Evolutionary conservation across 169 alveolate genomes (phyloP).

Genomic region (Babesia caballi): DNA sequence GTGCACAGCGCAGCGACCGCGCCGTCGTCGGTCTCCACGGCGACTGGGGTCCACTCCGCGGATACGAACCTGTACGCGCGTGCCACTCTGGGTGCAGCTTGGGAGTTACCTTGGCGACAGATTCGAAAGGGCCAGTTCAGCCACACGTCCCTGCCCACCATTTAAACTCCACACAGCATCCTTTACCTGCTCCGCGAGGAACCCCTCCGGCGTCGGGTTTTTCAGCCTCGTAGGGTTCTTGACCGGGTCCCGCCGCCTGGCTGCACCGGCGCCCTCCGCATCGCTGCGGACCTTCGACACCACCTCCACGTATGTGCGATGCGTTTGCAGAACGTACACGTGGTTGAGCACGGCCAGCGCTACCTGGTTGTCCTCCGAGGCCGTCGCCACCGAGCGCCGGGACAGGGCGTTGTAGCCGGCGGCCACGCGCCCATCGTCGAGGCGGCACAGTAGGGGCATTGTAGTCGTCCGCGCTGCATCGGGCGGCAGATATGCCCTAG

Average conservation of each 20-base stretch:
- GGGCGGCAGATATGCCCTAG: too few species aligned
- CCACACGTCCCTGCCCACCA: background rate
- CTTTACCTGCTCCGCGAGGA: slow-evolving; percentile 2
- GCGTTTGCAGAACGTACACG: slow-evolving; percentile 21
- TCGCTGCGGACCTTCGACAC: background rate
- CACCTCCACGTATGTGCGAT: background rate
- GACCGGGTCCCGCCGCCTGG: background rate
- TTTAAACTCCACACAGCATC: background rate
- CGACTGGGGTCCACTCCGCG: slow-evolving; percentile 57
- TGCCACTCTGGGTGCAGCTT: too few species aligned
- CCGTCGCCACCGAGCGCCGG: slow-evolving; percentile 21
- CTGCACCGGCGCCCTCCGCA: background rate
- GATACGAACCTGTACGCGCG: slow-evolving; percentile 26
- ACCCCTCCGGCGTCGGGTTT: background rate
- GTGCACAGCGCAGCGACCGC: slow-evolving; percentile 38
- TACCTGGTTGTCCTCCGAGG: slow-evolving; percentile 53
- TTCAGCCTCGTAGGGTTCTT: background rate
- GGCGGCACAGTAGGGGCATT: slow-evolving; percentile 51
- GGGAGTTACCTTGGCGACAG: slow-evolving; percentile 32
- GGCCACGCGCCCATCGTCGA: slow-evolving; percentile 33
- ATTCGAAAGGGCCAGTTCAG: background rate
- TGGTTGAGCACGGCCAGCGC: slow-evolving; percentile 14
- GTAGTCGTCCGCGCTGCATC: too few species aligned
- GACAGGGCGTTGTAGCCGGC: slow-evolving; percentile 25
- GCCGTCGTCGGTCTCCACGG: background rate